Evolutionary conservation across 2,329 filamentous ascomycete genomes (phyloP), one percentile per base, ranked within the genome.

Genomic region (Curvularia lunata): DNA sequence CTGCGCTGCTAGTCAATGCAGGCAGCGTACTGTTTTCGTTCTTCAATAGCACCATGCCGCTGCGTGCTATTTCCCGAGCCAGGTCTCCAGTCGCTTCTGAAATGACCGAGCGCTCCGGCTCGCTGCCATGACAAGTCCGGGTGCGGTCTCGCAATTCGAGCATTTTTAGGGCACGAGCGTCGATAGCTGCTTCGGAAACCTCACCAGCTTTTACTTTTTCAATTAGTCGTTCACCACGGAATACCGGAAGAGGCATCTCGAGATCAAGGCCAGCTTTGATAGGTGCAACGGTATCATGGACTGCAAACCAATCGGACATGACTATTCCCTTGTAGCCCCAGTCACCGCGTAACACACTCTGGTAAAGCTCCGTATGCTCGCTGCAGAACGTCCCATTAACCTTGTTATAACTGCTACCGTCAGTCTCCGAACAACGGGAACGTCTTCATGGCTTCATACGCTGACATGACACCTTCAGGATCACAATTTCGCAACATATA

Each of bases 301-400:
- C 37, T 8, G 23, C 40, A n/a, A 34, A 52, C 70, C 69, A 72
- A 25, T 73, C 70, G 3, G 59, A 65, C 58, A 73, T 67, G 34
- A 78, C 68, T 12, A 77, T 61, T 30, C 81, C 81, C 0, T 80
- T 56, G 43, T 78, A 84, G 0, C 79, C 78, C 16, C 83, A 72
- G 32, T 82, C 72, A 1, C 77, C 61, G 0, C 77, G 73, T 6
- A 83, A 63, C 0, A 84, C 72, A 12, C 75, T 77, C 0, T 80
- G 81, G 25, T 83, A 72, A 10, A 83, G 74, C 9, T 42, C 21
- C 7, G 40, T 10, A 25, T 42, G 40, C 40, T 25, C 19, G 12
- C 19, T 23, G 40, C 19, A 42, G 19, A 23, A 23, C 7, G 9
- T 23, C 1, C 12, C 40, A 10, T 42, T 21, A 18, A 42, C 40